Evolutionary conservation across 108 stramenopile genomes (phyloP).

Genomic region (Cyclostephanos tholiformis): DNA sequence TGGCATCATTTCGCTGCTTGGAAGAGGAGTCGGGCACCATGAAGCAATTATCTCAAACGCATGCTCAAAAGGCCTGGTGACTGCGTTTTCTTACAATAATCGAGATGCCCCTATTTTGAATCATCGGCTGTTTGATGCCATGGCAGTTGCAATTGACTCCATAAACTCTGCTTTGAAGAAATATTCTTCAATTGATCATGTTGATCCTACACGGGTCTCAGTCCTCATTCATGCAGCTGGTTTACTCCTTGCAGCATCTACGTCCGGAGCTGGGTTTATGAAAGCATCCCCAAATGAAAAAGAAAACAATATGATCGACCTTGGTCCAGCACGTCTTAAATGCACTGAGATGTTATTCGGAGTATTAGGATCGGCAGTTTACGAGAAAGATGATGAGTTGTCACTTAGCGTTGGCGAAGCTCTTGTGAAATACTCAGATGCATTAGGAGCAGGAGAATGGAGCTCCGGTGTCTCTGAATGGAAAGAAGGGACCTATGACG

Average conservation of each 20-base stretch:
- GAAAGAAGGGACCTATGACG: slow-evolving; percentile 53
- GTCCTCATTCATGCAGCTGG: slow-evolving; percentile 64
- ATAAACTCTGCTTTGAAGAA: slow-evolving; percentile 51
- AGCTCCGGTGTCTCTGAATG: slow-evolving; percentile 32
- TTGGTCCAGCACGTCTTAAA: slow-evolving; percentile 53
- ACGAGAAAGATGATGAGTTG: slow-evolving; percentile 78
- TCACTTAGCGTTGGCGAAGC: slow-evolving; percentile 77
- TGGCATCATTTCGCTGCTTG: slow-evolving; percentile 51
- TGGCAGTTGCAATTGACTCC: slow-evolving; percentile 43
- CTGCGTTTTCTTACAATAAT: slow-evolving; percentile 60
- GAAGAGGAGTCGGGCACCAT: slow-evolving; percentile 48
- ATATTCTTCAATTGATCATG: slow-evolving; percentile 62
- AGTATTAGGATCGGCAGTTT: slow-evolving; percentile 66
- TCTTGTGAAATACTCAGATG: slow-evolving; percentile 64
- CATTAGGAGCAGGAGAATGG: slow-evolving; percentile 46
- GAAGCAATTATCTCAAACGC: slow-evolving; percentile 74
- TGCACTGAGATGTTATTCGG: slow-evolving; percentile 67
- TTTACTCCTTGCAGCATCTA: slow-evolving; percentile 59
- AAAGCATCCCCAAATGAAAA: background rate
- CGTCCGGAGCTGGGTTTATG: slow-evolving; percentile 44
- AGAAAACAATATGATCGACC: slow-evolving; percentile 19
- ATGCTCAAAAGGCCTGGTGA: slow-evolving; percentile 57
- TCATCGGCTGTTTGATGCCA: slow-evolving; percentile 35
- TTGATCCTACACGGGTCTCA: slow-evolving; percentile 59
- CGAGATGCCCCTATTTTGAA: slow-evolving; percentile 63